Percentiles rank a stretch among this genome's conserved stretches.
Conservation (phyloP, 768 basidiomycete genomes). For the Suillus sp. region DNA sequence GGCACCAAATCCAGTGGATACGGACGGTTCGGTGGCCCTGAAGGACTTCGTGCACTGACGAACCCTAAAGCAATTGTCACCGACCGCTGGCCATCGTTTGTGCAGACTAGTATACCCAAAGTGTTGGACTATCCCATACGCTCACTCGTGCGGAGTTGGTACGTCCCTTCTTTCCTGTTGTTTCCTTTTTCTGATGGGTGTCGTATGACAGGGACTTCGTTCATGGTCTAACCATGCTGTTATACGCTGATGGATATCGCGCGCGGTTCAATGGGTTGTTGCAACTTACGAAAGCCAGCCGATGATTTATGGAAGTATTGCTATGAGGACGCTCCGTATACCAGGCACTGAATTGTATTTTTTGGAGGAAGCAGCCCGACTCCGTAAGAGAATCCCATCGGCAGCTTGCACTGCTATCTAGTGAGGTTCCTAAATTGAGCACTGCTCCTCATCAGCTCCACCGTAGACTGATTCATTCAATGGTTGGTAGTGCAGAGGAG, state of each 20-base stretch:
- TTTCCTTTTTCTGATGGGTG: neutral
- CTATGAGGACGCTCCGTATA: neutral
- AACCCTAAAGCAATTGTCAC: constrained; percentile 85
- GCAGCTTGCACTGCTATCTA: neutral
- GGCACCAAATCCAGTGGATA: constrained; percentile 91
- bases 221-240: constrained; percentile 47
- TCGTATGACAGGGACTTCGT: constrained; percentile 48
- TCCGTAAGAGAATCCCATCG: neutral
- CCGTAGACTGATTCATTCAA: neutral
- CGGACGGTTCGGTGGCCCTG: constrained; percentile 92
- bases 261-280: constrained; percentile 42
- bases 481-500: neutral
- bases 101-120: constrained; percentile 85
- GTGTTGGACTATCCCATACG: constrained; percentile 86
- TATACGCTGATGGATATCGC: constrained; percentile 54
- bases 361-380: neutral
- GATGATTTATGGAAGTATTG: constrained; percentile 19
- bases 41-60: constrained; percentile 87
- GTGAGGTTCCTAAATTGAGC: neutral
- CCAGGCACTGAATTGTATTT: constrained; percentile 1
- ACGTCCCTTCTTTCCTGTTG: constrained; percentile 27
- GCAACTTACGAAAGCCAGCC: constrained; percentile 41
- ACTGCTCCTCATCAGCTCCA: neutral
- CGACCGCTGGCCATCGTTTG: constrained; percentile 81
- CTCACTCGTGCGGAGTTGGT: constrained; percentile 77